Evolutionary conservation across 1,284 basidiomycete genomes (phyloP).

Genomic region (Phellopilus nigrolimitatus): DNA sequence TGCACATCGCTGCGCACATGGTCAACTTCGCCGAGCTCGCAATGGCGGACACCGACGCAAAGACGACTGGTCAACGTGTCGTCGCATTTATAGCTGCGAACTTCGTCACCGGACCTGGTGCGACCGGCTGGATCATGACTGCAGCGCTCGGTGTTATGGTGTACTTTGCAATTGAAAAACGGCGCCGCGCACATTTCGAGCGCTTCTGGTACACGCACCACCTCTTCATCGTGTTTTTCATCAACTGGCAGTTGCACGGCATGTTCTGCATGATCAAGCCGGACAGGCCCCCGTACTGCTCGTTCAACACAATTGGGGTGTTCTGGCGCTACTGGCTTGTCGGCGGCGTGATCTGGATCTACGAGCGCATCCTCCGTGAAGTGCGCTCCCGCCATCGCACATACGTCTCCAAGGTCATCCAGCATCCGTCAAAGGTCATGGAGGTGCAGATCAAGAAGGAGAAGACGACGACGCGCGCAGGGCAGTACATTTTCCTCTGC

Average conservation of each 20-base stretch:
- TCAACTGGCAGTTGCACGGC: slow-evolving; percentile 87
- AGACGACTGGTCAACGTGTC: slow-evolving; percentile 49
- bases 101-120: slow-evolving; percentile 82
- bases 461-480: slow-evolving; percentile 71
- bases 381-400: slow-evolving; percentile 82
- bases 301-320: slow-evolving; percentile 78
- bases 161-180: slow-evolving; percentile 78
- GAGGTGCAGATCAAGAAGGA: slow-evolving; percentile 95
- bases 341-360: slow-evolving; percentile 80
- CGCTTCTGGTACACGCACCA: slow-evolving; percentile 89
- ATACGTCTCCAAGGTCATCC: slow-evolving; percentile 88
- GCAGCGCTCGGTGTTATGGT: slow-evolving; percentile 69
- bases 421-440: slow-evolving; percentile 86
- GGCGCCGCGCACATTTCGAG: slow-evolving; percentile 70
- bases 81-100: slow-evolving; percentile 69
- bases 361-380: slow-evolving; percentile 83
- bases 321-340: slow-evolving; percentile 93
- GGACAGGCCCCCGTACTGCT: slow-evolving; percentile 83
- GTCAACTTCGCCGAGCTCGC: slow-evolving; percentile 75
- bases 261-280: slow-evolving; percentile 95
- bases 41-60: slow-evolving; percentile 47
- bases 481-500: slow-evolving; percentile 84
- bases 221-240: slow-evolving; percentile 86
- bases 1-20: slow-evolving; percentile 77
- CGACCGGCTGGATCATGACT: slow-evolving; percentile 92